Evolutionary conservation across 805 yeast genomes (phyloP).

Genomic region (Priceomyces castillae): DNA sequence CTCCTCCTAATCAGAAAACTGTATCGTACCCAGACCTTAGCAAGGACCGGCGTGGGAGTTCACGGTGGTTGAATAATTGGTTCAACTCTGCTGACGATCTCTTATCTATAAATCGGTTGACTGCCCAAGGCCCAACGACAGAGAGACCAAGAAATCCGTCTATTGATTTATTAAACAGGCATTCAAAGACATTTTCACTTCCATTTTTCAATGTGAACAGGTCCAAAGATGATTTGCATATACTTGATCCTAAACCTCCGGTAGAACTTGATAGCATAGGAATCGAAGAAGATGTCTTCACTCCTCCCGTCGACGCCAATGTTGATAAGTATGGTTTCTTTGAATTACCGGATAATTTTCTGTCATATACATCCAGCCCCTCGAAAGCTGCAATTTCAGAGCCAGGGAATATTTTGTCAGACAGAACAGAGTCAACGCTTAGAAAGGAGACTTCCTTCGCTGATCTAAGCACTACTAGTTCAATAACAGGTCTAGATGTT

Average conservation of each 20-base stretch:
- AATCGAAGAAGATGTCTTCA: not conserved
- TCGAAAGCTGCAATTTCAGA: not conserved
- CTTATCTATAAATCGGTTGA: not conserved
- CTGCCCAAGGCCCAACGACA: not conserved
- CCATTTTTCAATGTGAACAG: not conserved
- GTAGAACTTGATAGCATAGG: slow-evolving; percentile 41
- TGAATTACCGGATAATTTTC: slow-evolving; percentile 9
- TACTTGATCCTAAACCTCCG: slow-evolving; percentile 24
- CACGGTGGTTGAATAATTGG: not conserved
- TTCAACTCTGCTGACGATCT: slow-evolving; percentile 1
- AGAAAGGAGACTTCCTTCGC: not conserved
- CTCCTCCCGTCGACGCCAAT: slow-evolving; percentile 12
- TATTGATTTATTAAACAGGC: not conserved
- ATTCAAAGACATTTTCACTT: not conserved
- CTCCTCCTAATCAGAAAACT: not conserved
- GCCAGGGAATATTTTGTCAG: not conserved
- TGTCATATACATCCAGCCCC: not conserved
- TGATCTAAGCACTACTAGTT: not conserved
- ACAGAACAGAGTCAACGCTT: not conserved
- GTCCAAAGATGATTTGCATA: not conserved
- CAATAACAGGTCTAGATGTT: slow-evolving; percentile 6
- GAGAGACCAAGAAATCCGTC: not conserved
- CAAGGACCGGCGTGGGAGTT: not conserved
- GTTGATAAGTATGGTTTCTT: slow-evolving; percentile 53
- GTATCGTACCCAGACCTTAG: not conserved